Evolutionary conservation across 495 filamentous ascomycete genomes (phyloP).

Genomic region (Hypoxylon subgilvum): DNA sequence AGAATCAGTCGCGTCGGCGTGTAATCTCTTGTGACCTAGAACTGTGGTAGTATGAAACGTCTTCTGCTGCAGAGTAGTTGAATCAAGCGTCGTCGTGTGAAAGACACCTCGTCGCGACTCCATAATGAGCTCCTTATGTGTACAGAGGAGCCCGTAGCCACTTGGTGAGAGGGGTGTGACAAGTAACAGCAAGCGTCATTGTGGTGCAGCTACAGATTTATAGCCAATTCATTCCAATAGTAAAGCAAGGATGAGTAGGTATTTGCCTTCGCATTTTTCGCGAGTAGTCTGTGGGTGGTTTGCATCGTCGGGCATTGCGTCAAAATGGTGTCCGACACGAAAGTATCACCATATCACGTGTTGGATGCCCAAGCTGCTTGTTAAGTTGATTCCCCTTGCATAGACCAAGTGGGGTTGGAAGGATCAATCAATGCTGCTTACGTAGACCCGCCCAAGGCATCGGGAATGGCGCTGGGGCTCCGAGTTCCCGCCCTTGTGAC

Average conservation of each 20-base stretch:
- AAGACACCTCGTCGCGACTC: slow-evolving; percentile 33
- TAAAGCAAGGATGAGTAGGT: too few species aligned
- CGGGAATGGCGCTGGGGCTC: slow-evolving; percentile 32
- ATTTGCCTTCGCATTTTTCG: too few species aligned
- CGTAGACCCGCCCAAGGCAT: slow-evolving; percentile 17
- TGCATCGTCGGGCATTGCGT: not conserved
- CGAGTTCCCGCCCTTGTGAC: slow-evolving; percentile 27
- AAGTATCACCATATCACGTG: slow-evolving; percentile 35
- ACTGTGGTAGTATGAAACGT: slow-evolving; percentile 31
- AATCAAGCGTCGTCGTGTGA: slow-evolving; percentile 39
- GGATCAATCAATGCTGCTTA: slow-evolving; percentile 16
- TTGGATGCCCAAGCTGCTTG: too few species aligned
- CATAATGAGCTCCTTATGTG: slow-evolving; percentile 18
- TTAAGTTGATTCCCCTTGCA: not conserved
- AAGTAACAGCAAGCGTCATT: slow-evolving; percentile 4
- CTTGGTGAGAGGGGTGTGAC: not conserved
- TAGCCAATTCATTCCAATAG: not conserved
- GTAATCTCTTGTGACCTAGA: slow-evolving; percentile 30
- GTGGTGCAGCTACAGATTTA: not conserved
- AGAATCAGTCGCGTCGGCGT: slow-evolving; percentile 14
- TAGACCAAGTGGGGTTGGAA: slow-evolving; percentile 14
- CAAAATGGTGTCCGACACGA: slow-evolving; percentile 20
- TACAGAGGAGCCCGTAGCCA: not conserved
- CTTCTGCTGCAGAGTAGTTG: slow-evolving; percentile 29
- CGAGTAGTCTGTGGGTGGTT: too few species aligned